Evolutionary conservation across 176 grass and related monocot species (phyloP), one percentile per base, ranked within the genome.

Genomic region (Oryza meridionalis): DNA sequence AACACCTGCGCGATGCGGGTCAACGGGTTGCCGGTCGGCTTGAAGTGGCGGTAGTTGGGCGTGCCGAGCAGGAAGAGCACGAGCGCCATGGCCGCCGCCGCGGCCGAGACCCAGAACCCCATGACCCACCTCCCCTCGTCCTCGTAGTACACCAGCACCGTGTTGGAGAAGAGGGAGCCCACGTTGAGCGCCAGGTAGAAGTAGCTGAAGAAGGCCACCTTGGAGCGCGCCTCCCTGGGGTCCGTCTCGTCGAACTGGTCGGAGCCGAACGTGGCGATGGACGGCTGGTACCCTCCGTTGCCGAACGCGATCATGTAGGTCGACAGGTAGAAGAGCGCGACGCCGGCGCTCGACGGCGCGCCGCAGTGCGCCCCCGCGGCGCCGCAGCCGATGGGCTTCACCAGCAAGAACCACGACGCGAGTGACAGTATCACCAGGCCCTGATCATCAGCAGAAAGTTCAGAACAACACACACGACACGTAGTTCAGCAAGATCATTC

Each of bases 201-300:
- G 84, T 94, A 97, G 80, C 87, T 97, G 88, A 97, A 97, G 87
- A 94, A 94, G 50, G 94, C 89, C 1, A 90, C 89, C 89, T 97
- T 97, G 72, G 89, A 90, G 33, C 67, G 79, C 33, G 43, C 74
- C 86, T 97, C 94, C 1, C 3, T 17, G 1, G 92, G 89, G 46
- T 97, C 94, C 27, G 77, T 92, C 85, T 94, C 92, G 76, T 97
- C 94, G 77, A 97, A 97, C 79, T 97, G 94, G 87, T 97, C 94
- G 7, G 90, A 90, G 0, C 94, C 91, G 40, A 97, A 90, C 42
- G 94, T 97, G 1, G 94, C 94, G 26, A 97, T 91, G 17, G 87
- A 94, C 5, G 94, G 94, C 65, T 97, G 94, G 82, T 94, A 97
- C 12, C 94, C 94, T 13, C 94, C 94, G 65, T 97, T 91, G 38